Conservation (phyloP, 768 basidiomycete genomes). For the Trametes maxima region DNA sequence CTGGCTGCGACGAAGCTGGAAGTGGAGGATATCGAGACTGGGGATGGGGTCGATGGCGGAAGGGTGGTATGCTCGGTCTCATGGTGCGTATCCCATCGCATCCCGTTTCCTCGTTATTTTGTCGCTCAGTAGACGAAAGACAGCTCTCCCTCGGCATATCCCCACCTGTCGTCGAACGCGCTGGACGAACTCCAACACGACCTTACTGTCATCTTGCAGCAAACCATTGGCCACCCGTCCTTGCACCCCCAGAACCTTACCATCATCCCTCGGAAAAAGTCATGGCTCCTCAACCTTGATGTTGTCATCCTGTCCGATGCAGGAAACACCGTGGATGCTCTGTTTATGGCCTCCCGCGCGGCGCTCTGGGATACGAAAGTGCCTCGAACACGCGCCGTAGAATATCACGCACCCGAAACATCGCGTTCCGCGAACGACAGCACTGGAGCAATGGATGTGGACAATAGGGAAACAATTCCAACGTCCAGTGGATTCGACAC, state of each 20-base stretch:
- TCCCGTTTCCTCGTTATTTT: not conserved
- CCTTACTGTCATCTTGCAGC: slow-evolving; percentile 61
- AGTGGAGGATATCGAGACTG: slow-evolving; percentile 58
- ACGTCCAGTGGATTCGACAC: slow-evolving; percentile 59
- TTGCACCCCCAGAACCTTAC: slow-evolving; percentile 66
- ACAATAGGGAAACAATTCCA: slow-evolving; percentile 35
- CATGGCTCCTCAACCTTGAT: slow-evolving; percentile 79
- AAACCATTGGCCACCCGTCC: slow-evolving; percentile 66
- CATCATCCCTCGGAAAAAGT: slow-evolving; percentile 52
- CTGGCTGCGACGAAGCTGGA: slow-evolving; percentile 81
- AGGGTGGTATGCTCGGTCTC: slow-evolving; percentile 68
- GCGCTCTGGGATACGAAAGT: slow-evolving; percentile 84
- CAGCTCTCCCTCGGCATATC: slow-evolving; percentile 84
- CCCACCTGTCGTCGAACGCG: slow-evolving; percentile 59
- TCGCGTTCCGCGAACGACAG: slow-evolving; percentile 25
- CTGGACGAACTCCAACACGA: slow-evolving; percentile 81
- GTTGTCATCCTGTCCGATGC: slow-evolving; percentile 71
- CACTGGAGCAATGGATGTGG: slow-evolving; percentile 58
- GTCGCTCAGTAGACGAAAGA: slow-evolving; percentile 37
- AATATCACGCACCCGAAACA: slow-evolving; percentile 55
- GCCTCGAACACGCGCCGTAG: slow-evolving; percentile 69
- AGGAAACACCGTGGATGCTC: slow-evolving; percentile 75
- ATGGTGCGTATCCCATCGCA: slow-evolving; percentile 58
- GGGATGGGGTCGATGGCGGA: slow-evolving; percentile 57
- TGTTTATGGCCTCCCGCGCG: slow-evolving; percentile 78